phyloP scores from a whole-genome alignment of 2,329 filamentous ascomycete genomes.

The Hortaea werneckii region DNA sequence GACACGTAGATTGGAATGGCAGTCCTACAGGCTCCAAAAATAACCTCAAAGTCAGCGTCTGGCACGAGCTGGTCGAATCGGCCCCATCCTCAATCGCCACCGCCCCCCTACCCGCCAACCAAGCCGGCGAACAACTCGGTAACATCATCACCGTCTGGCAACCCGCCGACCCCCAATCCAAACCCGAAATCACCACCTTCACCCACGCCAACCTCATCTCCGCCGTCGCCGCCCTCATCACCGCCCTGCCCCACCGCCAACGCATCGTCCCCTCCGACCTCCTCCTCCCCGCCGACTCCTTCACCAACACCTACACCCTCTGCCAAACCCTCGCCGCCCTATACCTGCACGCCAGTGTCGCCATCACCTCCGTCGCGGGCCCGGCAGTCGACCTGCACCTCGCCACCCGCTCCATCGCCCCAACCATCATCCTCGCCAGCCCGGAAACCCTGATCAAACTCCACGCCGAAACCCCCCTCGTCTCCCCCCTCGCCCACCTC shows the following conservation, averaged over 20 bases:
- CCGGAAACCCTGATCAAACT: constrained; percentile 61
- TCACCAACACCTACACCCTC: constrained; percentile 70
- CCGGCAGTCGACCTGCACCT: constrained; percentile 59
- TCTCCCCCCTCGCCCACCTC: constrained; percentile 53
- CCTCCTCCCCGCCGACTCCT: constrained; percentile 73
- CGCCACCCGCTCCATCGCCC: constrained; percentile 63
- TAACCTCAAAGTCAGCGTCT: constrained; percentile 73
- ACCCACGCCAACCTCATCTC: constrained; percentile 78
- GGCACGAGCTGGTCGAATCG: constrained; percentile 77
- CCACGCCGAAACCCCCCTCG: constrained; percentile 49
- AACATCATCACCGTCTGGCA: constrained; percentile 58
- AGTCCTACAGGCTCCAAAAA: constrained; percentile 67
- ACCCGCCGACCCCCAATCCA: constrained; percentile 35
- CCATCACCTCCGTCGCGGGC: constrained; percentile 79
- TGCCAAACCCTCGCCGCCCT: constrained; percentile 72
- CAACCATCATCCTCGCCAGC: constrained; percentile 72
- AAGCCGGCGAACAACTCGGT: constrained; percentile 41
- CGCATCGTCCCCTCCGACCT: constrained; percentile 66
- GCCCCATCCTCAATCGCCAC: constrained; percentile 45
- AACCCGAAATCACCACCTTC: constrained; percentile 69
- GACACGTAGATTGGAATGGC: constrained; percentile 92
- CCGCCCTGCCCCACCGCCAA: constrained; percentile 64
- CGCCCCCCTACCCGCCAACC: constrained; percentile 54
- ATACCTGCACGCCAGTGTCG: constrained; percentile 73
- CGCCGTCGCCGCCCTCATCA: constrained; percentile 68